Percentiles rank a stretch among this genome's conserved stretches.
These are phyloP conservation scores for Lactarius hengduanensis DNA, from an alignment of 768 basidiomycete species.

Conservation along the genomic window DNA sequence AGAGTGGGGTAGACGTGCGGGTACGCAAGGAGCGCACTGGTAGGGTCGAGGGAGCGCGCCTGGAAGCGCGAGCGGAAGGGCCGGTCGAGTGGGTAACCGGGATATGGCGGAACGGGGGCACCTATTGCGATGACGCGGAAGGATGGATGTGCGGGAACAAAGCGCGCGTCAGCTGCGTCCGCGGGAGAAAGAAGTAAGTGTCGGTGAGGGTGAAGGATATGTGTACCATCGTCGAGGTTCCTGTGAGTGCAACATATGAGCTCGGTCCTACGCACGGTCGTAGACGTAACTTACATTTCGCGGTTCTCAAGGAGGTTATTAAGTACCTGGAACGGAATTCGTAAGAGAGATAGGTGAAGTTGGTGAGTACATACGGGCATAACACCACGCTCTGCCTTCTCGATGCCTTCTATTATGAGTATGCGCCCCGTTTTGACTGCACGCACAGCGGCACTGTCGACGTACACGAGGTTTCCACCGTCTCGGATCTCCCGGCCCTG, in stretches of 20 bases:
- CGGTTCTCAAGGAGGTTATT: slow-evolving; percentile 70
- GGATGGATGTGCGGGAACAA: slow-evolving; percentile 64
- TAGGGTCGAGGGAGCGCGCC: slow-evolving; percentile 62
- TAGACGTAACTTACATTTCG: slow-evolving; percentile 55
- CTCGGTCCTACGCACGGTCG: not conserved
- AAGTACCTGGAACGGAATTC: slow-evolving; percentile 37
- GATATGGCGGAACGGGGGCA: slow-evolving; percentile 66
- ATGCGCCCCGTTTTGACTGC: slow-evolving; percentile 65
- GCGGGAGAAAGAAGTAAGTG: slow-evolving; percentile 44
- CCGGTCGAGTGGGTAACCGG: slow-evolving; percentile 63
- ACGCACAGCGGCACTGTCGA: slow-evolving; percentile 64
- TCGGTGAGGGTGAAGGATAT: slow-evolving; percentile 64
- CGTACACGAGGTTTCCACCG: slow-evolving; percentile 63
- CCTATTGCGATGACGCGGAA: slow-evolving; percentile 70
- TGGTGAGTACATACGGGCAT: slow-evolving; percentile 53
- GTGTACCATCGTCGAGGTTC: slow-evolving; percentile 69
- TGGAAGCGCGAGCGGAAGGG: slow-evolving; percentile 70
- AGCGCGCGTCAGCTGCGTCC: slow-evolving; percentile 37
- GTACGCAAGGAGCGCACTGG: slow-evolving; percentile 51
- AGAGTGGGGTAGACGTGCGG: slow-evolving; percentile 16
- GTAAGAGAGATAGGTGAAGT: not conserved
- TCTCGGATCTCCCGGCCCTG: slow-evolving; percentile 64
- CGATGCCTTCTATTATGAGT: slow-evolving; percentile 66
- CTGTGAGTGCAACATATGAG: slow-evolving; percentile 34
- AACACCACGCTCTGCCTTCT: slow-evolving; percentile 70